Percentiles rank a stretch among this genome's conserved stretches.
Conservation (phyloP, 1,139 yeast species). For the Lodderomyces jiufengensis region DNA sequence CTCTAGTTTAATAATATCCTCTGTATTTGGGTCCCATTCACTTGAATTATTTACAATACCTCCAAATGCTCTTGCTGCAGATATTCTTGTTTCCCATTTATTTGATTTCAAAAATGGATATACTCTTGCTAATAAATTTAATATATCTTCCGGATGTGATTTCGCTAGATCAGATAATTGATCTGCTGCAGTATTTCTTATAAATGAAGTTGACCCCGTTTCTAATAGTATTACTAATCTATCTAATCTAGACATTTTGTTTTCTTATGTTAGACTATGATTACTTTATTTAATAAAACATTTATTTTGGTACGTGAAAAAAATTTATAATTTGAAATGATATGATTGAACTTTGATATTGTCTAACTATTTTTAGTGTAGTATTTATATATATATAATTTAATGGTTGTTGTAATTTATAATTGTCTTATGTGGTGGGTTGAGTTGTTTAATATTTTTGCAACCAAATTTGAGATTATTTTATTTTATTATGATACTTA, state of each 20-base stretch:
- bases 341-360: no score
- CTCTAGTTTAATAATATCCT: conserved; percentile 24
- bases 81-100: conserved; percentile 94
- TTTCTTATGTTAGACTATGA: background rate
- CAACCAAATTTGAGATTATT: no score
- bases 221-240: conserved; percentile 78
- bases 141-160: conserved; percentile 90
- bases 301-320: no score
- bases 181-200: conserved; percentile 95
- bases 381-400: no score
- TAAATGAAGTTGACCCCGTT: conserved; percentile 92
- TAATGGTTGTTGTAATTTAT: no score
- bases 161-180: conserved; percentile 92
- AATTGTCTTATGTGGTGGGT: no score
- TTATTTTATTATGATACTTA: no score
- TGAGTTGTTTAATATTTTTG: no score
- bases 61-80: conserved; percentile 94
- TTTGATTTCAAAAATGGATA: conserved; percentile 80
- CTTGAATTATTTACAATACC: conserved; percentile 81
- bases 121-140: conserved; percentile 80
- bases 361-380: no score
- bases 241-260: conserved; percentile 52
- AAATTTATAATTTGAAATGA: no score
- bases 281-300: no score
- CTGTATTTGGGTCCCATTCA: conserved; percentile 78